Percentiles rank a stretch among this genome's conserved stretches.
Conservation (phyloP, 2,329 filamentous ascomycete species). For the Fusarium sp. region DNA sequence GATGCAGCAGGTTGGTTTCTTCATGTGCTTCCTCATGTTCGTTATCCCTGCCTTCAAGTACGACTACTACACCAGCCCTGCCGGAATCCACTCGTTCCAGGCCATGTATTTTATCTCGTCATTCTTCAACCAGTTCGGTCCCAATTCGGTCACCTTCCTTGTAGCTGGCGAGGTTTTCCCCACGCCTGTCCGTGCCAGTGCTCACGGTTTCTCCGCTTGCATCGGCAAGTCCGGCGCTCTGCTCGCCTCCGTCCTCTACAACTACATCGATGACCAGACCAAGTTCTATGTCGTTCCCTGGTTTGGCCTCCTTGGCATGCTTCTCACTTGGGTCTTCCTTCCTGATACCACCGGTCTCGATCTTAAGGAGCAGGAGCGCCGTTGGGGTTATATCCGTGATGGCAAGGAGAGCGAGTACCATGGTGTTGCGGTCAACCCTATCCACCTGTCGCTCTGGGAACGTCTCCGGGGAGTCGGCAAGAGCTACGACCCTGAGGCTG, state of each 20-base stretch:
- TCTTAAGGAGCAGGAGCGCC: constrained; percentile 95
- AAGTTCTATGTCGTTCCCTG: constrained; percentile 95
- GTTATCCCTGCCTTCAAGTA: constrained; percentile 91
- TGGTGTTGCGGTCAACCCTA: constrained; percentile 90
- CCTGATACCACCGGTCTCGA: constrained; percentile 98
- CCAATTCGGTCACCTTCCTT: constrained; percentile 96
- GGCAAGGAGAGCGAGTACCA: constrained; percentile 88
- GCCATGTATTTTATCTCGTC: constrained; percentile 98
- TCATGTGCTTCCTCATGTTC: constrained; percentile 94
- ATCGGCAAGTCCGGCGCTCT: constrained; percentile 91
- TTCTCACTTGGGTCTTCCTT: constrained; percentile 87
- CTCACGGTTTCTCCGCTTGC: constrained; percentile 95
- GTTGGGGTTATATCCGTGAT: constrained; percentile 87
- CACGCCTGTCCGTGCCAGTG: constrained; percentile 90
- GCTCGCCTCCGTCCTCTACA: constrained; percentile 89
- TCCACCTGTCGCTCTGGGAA: constrained; percentile 91
- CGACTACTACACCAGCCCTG: constrained; percentile 80
- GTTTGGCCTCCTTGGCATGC: constrained; percentile 90
- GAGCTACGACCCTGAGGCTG: constrained; percentile 83
- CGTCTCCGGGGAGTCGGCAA: constrained; percentile 82
- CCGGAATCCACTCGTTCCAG: constrained; percentile 89
- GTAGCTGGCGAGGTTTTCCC: constrained; percentile 97
- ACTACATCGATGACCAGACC: constrained; percentile 87
- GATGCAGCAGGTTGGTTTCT: constrained; percentile 96
- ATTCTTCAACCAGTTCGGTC: constrained; percentile 99